Base-by-base conservation (phyloP, 2,329 filamentous ascomycete species). In the Aureobasidium vineae region DNA sequence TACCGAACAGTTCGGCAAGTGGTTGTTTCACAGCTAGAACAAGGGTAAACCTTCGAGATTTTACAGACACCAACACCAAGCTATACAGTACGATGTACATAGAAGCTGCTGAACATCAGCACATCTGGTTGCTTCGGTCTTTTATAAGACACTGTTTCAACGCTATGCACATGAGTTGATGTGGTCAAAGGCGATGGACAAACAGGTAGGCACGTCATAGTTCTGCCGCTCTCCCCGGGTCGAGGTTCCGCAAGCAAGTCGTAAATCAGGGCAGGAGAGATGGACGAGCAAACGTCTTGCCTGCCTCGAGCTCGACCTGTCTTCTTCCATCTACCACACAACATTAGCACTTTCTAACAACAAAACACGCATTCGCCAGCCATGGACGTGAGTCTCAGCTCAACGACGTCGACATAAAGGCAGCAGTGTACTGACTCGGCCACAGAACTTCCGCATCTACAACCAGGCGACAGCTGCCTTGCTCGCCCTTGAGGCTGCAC, bases 371-470 rank as follows among this genome's bases (percentile, higher is more conserved):
- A 45, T 3, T 31, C 31, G 4, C 16, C 57, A 49, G 21, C 13
- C 45, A 63, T 63, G 59, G 59, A 63, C 16, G 59, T 63, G 45
- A n/a, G 59, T 61, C 16, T 8, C 3, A 36, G 8, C 36, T 21
- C 43, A 16, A 11, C 13, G 19, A 23, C 31, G 11, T 5, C 16
- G 52, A 40, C 26, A 5, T 33, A 16, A 2, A 6, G 10, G 53
- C 40, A 33, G 19, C 40, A 45, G 28, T 23, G n/a, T 26, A 28
- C 31, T 61, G 57, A 61, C 28, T n/a, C 28, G 41, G 19, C 23
- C 10, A 50, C 59, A 79, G 77, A 77, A 79, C 67, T 78, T 77
- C 73, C 78, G 78, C 73, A 75, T 77, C 68, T 80, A 80, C 75
- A 76, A 73, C 66, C 79, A 77, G 67, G 76, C 77, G 59, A 78